phyloP scores from a whole-genome alignment of 768 basidiomycete genomes.

The Pleurotus platypus region DNA sequence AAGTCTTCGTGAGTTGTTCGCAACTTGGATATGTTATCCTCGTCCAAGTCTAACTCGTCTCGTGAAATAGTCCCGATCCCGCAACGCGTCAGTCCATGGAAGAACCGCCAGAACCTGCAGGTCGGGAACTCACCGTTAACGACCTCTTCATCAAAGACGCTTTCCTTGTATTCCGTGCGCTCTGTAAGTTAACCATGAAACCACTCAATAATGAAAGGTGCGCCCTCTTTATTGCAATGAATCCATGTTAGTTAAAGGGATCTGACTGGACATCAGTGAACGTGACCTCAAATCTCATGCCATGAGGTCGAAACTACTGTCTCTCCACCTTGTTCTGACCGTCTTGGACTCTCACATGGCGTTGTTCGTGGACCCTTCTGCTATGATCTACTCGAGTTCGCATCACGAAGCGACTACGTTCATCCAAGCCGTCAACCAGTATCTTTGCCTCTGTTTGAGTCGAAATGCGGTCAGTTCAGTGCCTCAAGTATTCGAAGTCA shows the following conservation, averaged over 20 bases:
- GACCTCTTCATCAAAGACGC: constrained; percentile 97
- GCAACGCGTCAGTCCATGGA: constrained; percentile 18
- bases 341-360: constrained; percentile 90
- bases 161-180: constrained; percentile 93
- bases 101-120: constrained; percentile 19
- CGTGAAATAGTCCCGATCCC: constrained; percentile 10
- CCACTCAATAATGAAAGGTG: constrained; percentile 91
- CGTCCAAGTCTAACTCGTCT: background rate
- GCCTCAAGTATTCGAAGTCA: constrained; percentile 94
- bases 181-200: constrained; percentile 99
- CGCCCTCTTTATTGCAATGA: constrained; percentile 15
- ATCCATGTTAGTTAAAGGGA: constrained; percentile 11
- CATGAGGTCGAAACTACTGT: constrained; percentile 94
- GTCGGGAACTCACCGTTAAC: constrained; percentile 57
- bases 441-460: constrained; percentile 88
- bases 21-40: too few relatives aligned
- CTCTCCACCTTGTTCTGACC: constrained; percentile 89
- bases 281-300: constrained; percentile 95
- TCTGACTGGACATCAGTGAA: constrained; percentile 51
- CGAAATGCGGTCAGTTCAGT: constrained; percentile 95
- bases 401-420: constrained; percentile 86
- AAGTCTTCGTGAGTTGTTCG: too few relatives aligned
- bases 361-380: constrained; percentile 80
- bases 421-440: constrained; percentile 92
- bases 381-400: constrained; percentile 91